phyloP scores from a whole-genome alignment of 1,284 basidiomycete genomes.

The Boletus sp. region DNA sequence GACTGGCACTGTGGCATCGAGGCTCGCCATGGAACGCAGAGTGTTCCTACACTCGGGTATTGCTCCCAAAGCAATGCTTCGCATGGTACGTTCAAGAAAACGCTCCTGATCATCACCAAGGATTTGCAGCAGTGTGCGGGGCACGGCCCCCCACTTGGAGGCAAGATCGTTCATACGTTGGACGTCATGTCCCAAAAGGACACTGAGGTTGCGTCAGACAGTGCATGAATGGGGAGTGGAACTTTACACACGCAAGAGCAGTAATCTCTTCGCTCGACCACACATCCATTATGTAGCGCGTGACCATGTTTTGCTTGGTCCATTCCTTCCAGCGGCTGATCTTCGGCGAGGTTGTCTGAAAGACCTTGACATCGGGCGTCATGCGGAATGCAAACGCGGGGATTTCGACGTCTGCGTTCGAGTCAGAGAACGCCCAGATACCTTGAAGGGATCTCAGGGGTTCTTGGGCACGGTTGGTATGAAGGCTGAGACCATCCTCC shows the following conservation, averaged over 20 bases:
- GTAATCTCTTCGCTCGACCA: slow-evolving; percentile 3
- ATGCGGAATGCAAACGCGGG: background rate
- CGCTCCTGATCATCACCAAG: background rate
- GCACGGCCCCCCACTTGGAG: background rate
- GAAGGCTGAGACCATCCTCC: background rate
- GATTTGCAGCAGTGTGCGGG: background rate
- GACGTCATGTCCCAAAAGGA: background rate
- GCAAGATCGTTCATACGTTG: slow-evolving; percentile 2
- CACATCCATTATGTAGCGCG: slow-evolving; percentile 4
- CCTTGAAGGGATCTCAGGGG: background rate
- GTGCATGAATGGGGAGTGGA: background rate
- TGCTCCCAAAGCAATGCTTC: background rate
- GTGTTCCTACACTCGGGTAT: slow-evolving; percentile 1
- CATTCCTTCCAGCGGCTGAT: slow-evolving; percentile 3
- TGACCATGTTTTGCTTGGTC: slow-evolving; percentile 1
- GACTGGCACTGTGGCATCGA: background rate
- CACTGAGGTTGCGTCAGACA: background rate
- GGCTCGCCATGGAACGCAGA: background rate
- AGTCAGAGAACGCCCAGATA: slow-evolving; percentile 5
- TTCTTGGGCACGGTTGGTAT: background rate
- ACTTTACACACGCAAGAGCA: slow-evolving; percentile 5
- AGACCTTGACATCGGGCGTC: background rate
- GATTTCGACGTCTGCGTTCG: background rate
- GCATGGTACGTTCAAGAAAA: background rate
- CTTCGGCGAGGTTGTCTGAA: slow-evolving; percentile 4